Evolutionary conservation across 2,329 filamentous ascomycete genomes (phyloP).

Genomic region (Sporothrix inflata): DNA sequence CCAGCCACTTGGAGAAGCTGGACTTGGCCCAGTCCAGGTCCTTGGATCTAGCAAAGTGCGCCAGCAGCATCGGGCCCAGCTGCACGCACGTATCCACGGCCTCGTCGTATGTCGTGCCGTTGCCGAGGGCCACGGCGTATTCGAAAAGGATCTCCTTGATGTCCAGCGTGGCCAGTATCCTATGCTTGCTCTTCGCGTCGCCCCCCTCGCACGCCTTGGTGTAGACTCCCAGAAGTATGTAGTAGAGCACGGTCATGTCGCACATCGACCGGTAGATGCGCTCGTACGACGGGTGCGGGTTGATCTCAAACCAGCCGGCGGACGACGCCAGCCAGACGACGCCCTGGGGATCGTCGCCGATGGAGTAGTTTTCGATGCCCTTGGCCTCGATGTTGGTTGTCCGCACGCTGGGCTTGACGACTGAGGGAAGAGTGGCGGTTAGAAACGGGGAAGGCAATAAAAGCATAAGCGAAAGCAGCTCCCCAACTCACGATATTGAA

Average conservation of each 20-base stretch:
- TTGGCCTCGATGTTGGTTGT: conserved; percentile 52
- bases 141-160: conserved; percentile 44
- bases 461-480: background rate
- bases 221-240: conserved; percentile 63
- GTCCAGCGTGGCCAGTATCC: conserved; percentile 37
- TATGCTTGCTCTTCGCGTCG: conserved; percentile 43
- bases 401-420: conserved; percentile 41
- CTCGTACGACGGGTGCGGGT: conserved; percentile 60
- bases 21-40: conserved; percentile 50
- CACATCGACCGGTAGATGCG: conserved; percentile 62
- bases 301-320: conserved; percentile 71
- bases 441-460: background rate
- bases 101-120: conserved; percentile 56
- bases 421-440: conserved; percentile 33
- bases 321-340: conserved; percentile 68
- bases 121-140: conserved; percentile 57
- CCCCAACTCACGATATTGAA: conserved; percentile 45
- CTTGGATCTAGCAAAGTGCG: conserved; percentile 52
- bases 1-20: conserved; percentile 55
- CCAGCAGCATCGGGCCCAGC: conserved; percentile 56
- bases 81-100: conserved; percentile 51
- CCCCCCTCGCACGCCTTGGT: conserved; percentile 34
- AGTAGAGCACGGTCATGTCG: conserved; percentile 66
- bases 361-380: conserved; percentile 63
- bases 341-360: conserved; percentile 57